These are phyloP conservation scores for Polygonum aviculare DNA, from an alignment of 148 eudicot species.

Conservation along the genomic window DNA sequence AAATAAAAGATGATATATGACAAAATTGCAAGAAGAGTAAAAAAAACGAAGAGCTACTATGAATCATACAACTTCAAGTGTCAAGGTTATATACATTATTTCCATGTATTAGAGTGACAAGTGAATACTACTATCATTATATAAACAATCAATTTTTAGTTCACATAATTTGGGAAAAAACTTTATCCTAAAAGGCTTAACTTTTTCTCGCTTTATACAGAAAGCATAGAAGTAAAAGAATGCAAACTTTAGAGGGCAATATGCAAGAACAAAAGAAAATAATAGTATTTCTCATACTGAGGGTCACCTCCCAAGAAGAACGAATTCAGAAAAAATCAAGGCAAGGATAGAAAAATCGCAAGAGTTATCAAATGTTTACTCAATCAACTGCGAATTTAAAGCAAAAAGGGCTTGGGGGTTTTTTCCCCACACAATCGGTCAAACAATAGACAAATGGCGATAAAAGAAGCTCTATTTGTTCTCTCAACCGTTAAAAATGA, in stretches of 20 bases:
- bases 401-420: background rate
- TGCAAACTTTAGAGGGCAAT: background rate
- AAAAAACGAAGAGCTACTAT: background rate
- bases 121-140: background rate
- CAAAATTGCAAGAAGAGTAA: background rate
- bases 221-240: background rate
- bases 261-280: background rate
- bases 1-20: background rate
- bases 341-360: background rate
- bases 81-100: background rate
- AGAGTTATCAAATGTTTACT: background rate
- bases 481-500: background rate
- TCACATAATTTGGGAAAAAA: background rate
- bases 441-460: background rate
- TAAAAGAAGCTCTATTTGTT: background rate
- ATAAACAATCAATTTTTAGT: background rate
- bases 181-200: background rate
- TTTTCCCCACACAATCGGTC: background rate
- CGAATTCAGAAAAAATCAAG: background rate
- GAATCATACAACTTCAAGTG: background rate
- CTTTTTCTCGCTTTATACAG: no score
- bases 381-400: background rate
- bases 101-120: background rate
- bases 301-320: background rate
- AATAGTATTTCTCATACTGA: background rate